Base-by-base conservation (phyloP, 768 basidiomycete species). In the Leccinum truebloodii region DNA sequence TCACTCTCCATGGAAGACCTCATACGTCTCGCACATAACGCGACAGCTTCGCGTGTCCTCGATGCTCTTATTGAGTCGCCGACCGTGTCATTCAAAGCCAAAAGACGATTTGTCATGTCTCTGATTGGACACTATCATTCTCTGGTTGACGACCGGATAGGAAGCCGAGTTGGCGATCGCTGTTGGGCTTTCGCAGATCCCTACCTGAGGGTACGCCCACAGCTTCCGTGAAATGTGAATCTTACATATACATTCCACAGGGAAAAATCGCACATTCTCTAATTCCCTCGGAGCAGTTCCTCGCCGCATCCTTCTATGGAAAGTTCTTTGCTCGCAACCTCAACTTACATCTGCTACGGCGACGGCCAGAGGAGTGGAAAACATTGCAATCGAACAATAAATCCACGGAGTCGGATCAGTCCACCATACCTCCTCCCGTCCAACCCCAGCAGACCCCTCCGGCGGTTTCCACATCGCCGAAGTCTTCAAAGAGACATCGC, bases 121-220 rank as follows among this genome's bases (percentile, higher is more conserved):
- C 86, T 96, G 68, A 82, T 94, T 41, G 92, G 88, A 6, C 83
- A 88, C 60, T 97, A 88, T 74, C 87, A 89, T 69, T 70, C 77
- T 32, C 85, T 99, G 34, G 91, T 90, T 6, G 90, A 95, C 70
- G 94, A 98, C 71, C 86, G 90, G 50, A 86, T 97, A 63, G 97
- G 97, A 50, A 93, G 92, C 67, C 82, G 94, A 52, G 87, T 98
- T 1, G 92, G 85, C 5, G 96, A 95, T 67, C 86, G 89, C n/a
- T 92, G 90, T 65, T 98, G 94, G 94, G 85, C 82, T 1, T 86
- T 84, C 62, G 88, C 91, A n/a, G 97, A 99, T 75, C 88, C 92
- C 1, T 98, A 91, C 75, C 82, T 97, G 64, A 95, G 90, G 79
- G 94, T 95, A 62, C 24, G 62, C 53, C n/a, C 28, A 51, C 16